Evolutionary conservation across 805 yeast genomes (phyloP).

Genomic region (Cyberlindnera mrakii): DNA sequence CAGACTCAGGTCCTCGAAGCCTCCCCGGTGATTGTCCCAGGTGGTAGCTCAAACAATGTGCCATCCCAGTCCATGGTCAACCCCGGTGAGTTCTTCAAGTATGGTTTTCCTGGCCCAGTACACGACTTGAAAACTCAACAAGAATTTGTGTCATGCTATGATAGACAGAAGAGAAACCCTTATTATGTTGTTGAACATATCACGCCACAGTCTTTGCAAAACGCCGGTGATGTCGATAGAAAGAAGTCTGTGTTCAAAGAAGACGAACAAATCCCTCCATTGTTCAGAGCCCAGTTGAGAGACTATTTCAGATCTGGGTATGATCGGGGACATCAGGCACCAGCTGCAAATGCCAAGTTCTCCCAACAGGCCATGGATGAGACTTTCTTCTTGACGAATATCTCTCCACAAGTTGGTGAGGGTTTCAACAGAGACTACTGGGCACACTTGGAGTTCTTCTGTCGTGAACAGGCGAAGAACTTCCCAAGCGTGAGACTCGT

Average conservation of each 20-base stretch:
- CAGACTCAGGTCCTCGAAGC: conserved; percentile 1
- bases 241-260: conserved; percentile 79
- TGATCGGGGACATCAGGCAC: conserved; percentile 96
- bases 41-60: background rate
- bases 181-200: conserved; percentile 84
- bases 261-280: conserved; percentile 73
- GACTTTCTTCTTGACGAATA: conserved; percentile 83
- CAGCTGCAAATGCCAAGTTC: conserved; percentile 95
- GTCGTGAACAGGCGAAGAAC: conserved; percentile 64
- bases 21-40: conserved; percentile 1
- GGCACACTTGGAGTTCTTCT: conserved; percentile 94
- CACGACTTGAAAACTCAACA: conserved; percentile 71
- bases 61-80: conserved; percentile 34
- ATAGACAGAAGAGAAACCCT: conserved; percentile 81
- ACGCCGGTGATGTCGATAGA: conserved; percentile 56
- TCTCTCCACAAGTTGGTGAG: conserved; percentile 95
- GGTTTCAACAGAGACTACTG: conserved; percentile 97
- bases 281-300: conserved; percentile 67
- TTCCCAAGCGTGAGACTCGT: conserved; percentile 77
- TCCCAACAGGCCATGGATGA: conserved; percentile 91
- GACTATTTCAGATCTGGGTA: conserved; percentile 95
- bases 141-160: conserved; percentile 83
- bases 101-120: conserved; percentile 93
- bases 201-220: conserved; percentile 60
- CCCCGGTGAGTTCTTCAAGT: conserved; percentile 80